These are phyloP conservation scores for Penicillium sp. DNA, from an alignment of 2,329 filamentous ascomycete genomes.

Conservation along the genomic window DNA sequence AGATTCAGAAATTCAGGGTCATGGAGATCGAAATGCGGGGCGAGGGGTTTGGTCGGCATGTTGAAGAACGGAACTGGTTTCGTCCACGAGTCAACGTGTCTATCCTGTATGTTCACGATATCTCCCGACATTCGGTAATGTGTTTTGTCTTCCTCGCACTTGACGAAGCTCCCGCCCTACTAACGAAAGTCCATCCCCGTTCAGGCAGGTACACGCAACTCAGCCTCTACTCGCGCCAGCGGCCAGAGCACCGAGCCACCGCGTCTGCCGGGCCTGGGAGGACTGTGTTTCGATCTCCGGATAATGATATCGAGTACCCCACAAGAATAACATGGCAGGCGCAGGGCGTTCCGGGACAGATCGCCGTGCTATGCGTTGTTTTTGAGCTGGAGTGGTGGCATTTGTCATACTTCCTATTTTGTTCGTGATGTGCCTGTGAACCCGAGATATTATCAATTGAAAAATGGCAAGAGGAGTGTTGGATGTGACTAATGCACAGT, in stretches of 20 bases:
- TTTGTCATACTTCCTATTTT: neutral
- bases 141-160: neutral
- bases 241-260: no score
- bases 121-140: neutral
- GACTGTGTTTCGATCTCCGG: neutral
- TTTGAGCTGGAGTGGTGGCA: neutral
- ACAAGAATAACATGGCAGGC: neutral
- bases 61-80: neutral
- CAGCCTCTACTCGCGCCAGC: neutral
- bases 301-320: neutral
- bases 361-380: neutral
- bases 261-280: no score
- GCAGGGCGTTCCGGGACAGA: neutral
- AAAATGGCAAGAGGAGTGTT: neutral
- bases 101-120: neutral
- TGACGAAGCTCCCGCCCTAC: neutral
- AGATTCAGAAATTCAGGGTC: neutral
- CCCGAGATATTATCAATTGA: neutral
- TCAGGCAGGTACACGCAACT: constrained; percentile 14
- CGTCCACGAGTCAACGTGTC: neutral
- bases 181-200: constrained; percentile 6
- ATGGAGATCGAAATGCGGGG: constrained; percentile 12
- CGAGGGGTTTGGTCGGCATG: constrained; percentile 8
- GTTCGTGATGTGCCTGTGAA: neutral
- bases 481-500: neutral